These are phyloP conservation scores for Recurvomyces mirabilis DNA, from an alignment of 495 filamentous ascomycete species.

Conservation along the genomic window DNA sequence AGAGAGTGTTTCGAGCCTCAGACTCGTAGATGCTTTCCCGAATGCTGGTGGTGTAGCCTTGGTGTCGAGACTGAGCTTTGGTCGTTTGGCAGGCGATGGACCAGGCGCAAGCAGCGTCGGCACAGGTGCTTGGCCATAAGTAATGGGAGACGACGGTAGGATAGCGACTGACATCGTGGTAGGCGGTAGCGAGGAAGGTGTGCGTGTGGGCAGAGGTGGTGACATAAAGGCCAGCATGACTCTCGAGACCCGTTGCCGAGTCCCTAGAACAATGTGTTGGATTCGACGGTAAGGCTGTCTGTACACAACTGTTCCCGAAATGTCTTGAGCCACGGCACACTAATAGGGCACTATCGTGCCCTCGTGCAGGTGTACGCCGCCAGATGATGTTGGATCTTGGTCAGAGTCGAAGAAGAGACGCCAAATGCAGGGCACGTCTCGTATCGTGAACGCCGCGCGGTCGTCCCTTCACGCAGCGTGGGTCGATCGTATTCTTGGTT, in stretches of 20 bases:
- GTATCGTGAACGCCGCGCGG: too few relatives aligned
- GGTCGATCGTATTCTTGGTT: not conserved
- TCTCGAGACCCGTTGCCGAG: not conserved
- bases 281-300: too few relatives aligned
- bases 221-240: slow-evolving; percentile 18
- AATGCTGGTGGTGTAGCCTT: slow-evolving; percentile 35
- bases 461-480: too few relatives aligned
- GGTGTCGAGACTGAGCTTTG: slow-evolving; percentile 75
- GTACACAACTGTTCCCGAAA: not conserved
- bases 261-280: not conserved
- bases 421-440: too few relatives aligned
- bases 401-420: not conserved
- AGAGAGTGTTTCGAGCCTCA: slow-evolving; percentile 47
- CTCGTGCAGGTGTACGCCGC: not conserved
- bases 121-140: slow-evolving; percentile 9
- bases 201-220: slow-evolving; percentile 15
- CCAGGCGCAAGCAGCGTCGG: slow-evolving; percentile 21
- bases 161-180: slow-evolving; percentile 30
- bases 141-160: slow-evolving; percentile 25
- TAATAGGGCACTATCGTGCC: not conserved
- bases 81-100: slow-evolving; percentile 45
- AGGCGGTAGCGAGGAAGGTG: slow-evolving; percentile 16
- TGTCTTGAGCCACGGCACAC: not conserved
- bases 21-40: slow-evolving; percentile 42
- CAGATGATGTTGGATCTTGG: not conserved